These are phyloP conservation scores for Tetraselmis chui DNA, from an alignment of 139 green algal species.

Conservation along the genomic window DNA sequence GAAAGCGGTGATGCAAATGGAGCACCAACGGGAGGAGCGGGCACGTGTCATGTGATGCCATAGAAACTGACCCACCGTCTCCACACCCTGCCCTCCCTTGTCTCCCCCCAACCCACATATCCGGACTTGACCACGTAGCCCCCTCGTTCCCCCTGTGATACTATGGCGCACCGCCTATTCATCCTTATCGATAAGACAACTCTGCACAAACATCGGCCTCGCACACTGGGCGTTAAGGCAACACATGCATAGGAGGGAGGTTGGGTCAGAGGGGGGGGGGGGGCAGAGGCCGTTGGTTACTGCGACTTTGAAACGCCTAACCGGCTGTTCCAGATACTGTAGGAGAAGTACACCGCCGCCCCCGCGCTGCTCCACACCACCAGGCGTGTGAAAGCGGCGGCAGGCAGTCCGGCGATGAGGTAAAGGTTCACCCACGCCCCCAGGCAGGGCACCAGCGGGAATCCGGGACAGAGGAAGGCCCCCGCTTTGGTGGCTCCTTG, in stretches of 20 bases:
- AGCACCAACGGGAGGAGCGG: slow-evolving; percentile 20
- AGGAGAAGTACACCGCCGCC: neutral
- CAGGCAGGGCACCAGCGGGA: neutral
- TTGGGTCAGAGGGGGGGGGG: no score
- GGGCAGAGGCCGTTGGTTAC: no score
- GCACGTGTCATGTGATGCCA: slow-evolving; percentile 1
- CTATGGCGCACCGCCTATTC: no score
- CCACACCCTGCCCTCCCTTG: no score
- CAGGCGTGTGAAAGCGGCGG: neutral
- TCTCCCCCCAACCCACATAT: no score
- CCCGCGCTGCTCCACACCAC: neutral
- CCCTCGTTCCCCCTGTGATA: no score
- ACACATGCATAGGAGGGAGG: no score
- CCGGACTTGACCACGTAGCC: no score
- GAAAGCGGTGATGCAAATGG: slow-evolving; percentile 21
- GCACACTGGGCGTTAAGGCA: no score
- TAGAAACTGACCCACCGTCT: no score
- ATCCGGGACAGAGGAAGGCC: neutral
- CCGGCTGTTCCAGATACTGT: neutral
- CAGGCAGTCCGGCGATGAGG: neutral
- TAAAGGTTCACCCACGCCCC: neutral
- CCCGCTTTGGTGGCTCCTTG: neutral
- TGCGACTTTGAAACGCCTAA: neutral
- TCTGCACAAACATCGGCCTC: no score
- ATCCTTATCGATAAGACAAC: no score